Base-by-base conservation (phyloP, 1,284 basidiomycete genomes). In the Coriolopsis trogii region DNA sequence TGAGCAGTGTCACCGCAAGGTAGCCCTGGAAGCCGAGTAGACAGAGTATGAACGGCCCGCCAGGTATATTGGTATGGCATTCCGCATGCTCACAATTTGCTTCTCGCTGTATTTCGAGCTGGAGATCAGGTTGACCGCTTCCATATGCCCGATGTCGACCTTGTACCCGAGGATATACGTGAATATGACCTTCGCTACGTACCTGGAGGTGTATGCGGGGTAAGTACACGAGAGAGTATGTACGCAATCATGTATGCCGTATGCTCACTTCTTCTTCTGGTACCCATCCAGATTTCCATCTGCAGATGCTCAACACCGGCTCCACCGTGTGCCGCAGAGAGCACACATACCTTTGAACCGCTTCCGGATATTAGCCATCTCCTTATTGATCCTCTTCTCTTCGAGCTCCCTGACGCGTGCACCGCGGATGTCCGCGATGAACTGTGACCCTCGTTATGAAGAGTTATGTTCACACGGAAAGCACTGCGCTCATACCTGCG, bases 321-420 rank as follows among this genome's bases (percentile, higher is more conserved):
- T 31, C 18, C 41, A 39, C 18, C 38, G 15, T 36, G 38, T 12
- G 46, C 25, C 38, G 44, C 37, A 51, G 38, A 13, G 36, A 25
- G n/a, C n/a, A n/a, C n/a, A 62, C 68, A 51, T 49, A 90, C 93
- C 91, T 81, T 98, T 98, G 80, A 99, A 98, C 74, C 98, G 95
- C 78, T 96, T 95, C 49, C 97, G 82, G 62, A 99, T 99, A 67
- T 99, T 98, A 1, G 97, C 96, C 96, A 99, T 98, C 75, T 99
- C 97, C 71, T 97, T 95, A 75, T 99, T 99, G 65, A 99, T 97
- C 50, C 96, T 77, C 74, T 98, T 98, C 80, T 98, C 96, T 68
- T 96, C 95, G 49, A 94, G 71, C 65, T 95, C 93, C 50, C 91
- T 81, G 24, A 94, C 91, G 57, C 92, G 77, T 30, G 92, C 93